phyloP scores from a whole-genome alignment of 75 land plant genomes.

The Cupressus sempervirens region DNA sequence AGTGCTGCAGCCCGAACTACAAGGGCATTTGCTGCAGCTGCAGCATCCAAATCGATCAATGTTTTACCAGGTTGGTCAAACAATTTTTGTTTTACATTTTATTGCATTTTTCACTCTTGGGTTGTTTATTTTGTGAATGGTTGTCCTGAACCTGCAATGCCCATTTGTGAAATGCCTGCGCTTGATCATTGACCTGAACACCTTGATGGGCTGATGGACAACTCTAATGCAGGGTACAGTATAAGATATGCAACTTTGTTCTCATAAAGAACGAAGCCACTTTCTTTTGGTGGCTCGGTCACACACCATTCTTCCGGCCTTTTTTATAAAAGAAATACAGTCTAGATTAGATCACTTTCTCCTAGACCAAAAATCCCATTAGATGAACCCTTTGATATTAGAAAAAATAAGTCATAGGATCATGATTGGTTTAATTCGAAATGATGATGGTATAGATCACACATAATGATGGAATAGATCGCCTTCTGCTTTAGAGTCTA shows the following conservation, averaged over 20 bases:
- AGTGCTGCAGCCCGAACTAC: neutral
- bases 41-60: neutral
- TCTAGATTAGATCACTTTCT: neutral
- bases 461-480: too few relatives aligned
- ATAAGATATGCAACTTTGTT: neutral
- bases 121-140: neutral
- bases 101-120: neutral
- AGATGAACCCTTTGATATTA: neutral
- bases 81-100: neutral
- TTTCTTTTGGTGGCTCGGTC: neutral
- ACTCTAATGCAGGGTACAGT: neutral
- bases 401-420: neutral
- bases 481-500: too few relatives aligned
- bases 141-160: neutral
- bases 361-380: neutral
- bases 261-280: neutral
- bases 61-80: slow-evolving; percentile 6
- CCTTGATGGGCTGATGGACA: neutral
- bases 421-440: too few relatives aligned
- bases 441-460: too few relatives aligned
- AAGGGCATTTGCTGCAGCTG: slow-evolving; percentile 8
- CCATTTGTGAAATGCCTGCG: neutral
- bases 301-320: neutral
- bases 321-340: neutral
- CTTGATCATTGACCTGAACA: neutral